Evolutionary conservation across 441 rosid genomes (phyloP).

Genomic region (Erysimum cheiri): DNA sequence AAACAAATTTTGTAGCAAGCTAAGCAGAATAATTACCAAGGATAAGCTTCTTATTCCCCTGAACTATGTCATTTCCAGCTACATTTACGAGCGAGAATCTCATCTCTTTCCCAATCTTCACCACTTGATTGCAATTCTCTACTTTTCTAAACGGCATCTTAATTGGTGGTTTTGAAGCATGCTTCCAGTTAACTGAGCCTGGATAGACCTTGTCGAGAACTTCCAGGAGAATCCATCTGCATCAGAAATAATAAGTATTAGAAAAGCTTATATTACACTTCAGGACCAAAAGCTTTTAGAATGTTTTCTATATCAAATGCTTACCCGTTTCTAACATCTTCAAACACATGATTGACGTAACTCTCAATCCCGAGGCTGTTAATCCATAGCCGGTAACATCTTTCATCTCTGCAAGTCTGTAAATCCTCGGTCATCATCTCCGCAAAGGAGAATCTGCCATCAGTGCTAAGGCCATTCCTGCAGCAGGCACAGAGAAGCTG

Average conservation of each 20-base stretch:
- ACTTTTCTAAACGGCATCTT: conserved; percentile 81
- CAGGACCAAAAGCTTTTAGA: not conserved
- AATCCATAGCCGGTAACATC: conserved; percentile 80
- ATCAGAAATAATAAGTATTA: conserved; percentile 25
- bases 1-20: not conserved
- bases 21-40: conserved; percentile 52
- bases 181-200: conserved; percentile 78
- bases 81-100: conserved; percentile 76
- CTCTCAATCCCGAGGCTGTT: conserved; percentile 70
- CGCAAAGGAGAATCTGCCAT: conserved; percentile 62
- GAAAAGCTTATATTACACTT: not conserved
- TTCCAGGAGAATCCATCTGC: conserved; percentile 77
- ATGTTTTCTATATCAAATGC: conserved; percentile 20
- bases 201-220: conserved; percentile 70
- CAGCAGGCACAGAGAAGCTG: conserved; percentile 37
- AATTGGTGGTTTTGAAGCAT: conserved; percentile 76
- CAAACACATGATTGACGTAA: conserved; percentile 69
- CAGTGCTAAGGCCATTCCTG: conserved; percentile 76
- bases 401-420: conserved; percentile 71
- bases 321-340: conserved; percentile 81
- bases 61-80: conserved; percentile 73
- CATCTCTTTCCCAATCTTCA: conserved; percentile 68
- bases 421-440: conserved; percentile 83
- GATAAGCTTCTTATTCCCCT: conserved; percentile 83
- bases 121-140: conserved; percentile 79